phyloP scores from a whole-genome alignment of 192 early-diverging fungal genomes.

The Umbelopsis isabellina region DNA sequence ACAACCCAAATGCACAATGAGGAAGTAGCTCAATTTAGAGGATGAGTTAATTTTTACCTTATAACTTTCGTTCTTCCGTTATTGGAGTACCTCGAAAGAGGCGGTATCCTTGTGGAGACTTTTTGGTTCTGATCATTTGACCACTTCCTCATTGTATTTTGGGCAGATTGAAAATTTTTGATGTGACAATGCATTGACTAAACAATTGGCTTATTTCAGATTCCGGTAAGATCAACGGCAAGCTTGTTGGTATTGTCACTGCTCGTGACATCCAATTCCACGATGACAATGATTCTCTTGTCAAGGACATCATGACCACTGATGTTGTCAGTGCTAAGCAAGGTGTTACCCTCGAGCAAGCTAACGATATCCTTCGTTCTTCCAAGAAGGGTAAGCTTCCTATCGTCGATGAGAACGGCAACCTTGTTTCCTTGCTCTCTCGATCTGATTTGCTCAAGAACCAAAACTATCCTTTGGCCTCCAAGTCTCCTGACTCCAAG shows the following conservation, averaged over 20 bases:
- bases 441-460: slow-evolving; percentile 98
- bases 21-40: background rate
- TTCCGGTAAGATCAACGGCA: slow-evolving; percentile 84
- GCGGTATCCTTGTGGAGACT: slow-evolving; percentile 36
- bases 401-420: slow-evolving; percentile 82
- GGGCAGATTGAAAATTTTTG: slow-evolving; percentile 14
- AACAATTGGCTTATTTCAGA: slow-evolving; percentile 41
- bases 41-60: slow-evolving; percentile 18
- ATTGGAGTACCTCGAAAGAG: slow-evolving; percentile 31
- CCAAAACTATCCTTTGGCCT: slow-evolving; percentile 92
- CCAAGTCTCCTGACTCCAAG: slow-evolving; percentile 77
- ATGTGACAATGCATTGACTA: background rate
- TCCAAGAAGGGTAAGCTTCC: slow-evolving; percentile 98
- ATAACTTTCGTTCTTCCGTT: slow-evolving; percentile 53
- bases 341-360: slow-evolving; percentile 89
- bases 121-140: slow-evolving; percentile 25
- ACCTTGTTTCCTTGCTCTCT: slow-evolving; percentile 88
- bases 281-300: slow-evolving; percentile 60
- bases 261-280: slow-evolving; percentile 96
- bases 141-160: background rate
- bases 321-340: slow-evolving; percentile 84
- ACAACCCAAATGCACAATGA: background rate
- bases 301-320: slow-evolving; percentile 89
- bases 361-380: slow-evolving; percentile 82
- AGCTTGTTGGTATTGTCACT: slow-evolving; percentile 95